Evolutionary conservation across 306 rosid genomes (phyloP).

Genomic region (Cucurbita argyrosperma): DNA sequence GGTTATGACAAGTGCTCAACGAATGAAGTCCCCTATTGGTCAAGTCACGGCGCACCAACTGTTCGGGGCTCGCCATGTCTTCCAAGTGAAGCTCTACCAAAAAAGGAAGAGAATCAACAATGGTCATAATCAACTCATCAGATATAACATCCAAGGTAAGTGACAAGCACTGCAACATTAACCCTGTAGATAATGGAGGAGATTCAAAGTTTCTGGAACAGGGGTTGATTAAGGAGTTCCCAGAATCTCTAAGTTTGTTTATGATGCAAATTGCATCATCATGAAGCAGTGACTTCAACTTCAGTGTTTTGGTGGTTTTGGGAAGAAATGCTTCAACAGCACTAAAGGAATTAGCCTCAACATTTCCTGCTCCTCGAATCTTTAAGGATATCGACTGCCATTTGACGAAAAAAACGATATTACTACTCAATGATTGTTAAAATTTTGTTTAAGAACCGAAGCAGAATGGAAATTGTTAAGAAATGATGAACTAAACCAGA

Average conservation of each 20-base stretch:
- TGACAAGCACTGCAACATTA: conserved; percentile 15
- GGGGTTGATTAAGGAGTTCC: neutral
- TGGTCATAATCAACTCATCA: conserved; percentile 6
- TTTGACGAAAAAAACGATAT: neutral
- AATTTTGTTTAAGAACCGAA: neutral
- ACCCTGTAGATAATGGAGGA: neutral
- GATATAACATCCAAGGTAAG: conserved; percentile 15
- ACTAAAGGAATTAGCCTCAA: neutral
- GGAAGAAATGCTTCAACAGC: conserved; percentile 9
- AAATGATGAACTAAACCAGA: neutral
- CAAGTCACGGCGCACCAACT: conserved; percentile 2
- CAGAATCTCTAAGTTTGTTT: neutral
- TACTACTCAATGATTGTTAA: neutral
- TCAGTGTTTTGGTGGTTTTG: conserved; percentile 12
- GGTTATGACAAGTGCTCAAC: conserved; percentile 5
- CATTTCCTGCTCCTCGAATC: conserved; percentile 17
- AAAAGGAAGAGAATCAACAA: conserved; percentile 5
- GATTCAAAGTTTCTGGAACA: neutral
- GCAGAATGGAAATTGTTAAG: neutral
- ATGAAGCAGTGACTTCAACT: conserved; percentile 15
- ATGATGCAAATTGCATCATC: conserved; percentile 3
- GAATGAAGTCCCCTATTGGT: conserved; percentile 14
- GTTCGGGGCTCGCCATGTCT: conserved; percentile 12
- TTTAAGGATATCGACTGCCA: conserved; percentile 11
- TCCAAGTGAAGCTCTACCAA: conserved; percentile 23